Evolutionary conservation across 352 stramenopile species (phyloP).

Genomic region (Globisporangium heterothallicum): DNA sequence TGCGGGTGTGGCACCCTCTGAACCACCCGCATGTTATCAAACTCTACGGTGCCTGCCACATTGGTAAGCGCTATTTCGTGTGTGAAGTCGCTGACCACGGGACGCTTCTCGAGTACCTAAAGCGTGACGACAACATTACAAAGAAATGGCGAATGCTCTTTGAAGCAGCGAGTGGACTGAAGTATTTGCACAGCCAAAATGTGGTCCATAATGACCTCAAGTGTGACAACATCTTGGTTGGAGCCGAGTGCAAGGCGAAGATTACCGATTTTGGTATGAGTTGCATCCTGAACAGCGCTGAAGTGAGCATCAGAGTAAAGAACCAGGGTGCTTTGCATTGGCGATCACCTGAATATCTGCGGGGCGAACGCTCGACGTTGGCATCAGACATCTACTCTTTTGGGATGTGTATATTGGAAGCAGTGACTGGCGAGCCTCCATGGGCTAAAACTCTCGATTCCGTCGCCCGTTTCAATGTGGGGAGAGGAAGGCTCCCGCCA

Average conservation of each 20-base stretch:
- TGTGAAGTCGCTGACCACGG: conserved; percentile 10
- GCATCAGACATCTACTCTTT: conserved; percentile 14
- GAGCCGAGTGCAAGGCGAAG: conserved; percentile 5
- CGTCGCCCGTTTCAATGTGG: background rate
- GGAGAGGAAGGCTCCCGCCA: background rate
- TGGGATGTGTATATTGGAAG: conserved; percentile 16
- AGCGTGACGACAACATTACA: background rate
- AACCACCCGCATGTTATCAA: conserved; percentile 15
- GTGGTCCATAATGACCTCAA: conserved; percentile 11
- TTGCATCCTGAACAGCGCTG: background rate
- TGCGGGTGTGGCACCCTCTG: conserved; percentile 13
- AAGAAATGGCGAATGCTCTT: conserved; percentile 9
- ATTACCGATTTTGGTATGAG: conserved; percentile 7
- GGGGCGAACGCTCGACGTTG: background rate
- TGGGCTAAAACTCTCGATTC: background rate
- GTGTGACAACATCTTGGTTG: conserved; percentile 12
- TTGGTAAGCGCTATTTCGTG: conserved; percentile 6
- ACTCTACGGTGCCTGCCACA: conserved; percentile 12
- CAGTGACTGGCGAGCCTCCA: background rate
- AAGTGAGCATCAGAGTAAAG: background rate
- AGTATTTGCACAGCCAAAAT: conserved; percentile 9
- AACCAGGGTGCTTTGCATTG: background rate
- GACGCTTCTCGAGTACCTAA: background rate
- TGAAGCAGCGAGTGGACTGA: conserved; percentile 8
- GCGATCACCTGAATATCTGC: conserved; percentile 6